phyloP scores from a whole-genome alignment of 192 early-diverging fungal genomes.

The Gryganskiella cystojenkinii region DNA sequence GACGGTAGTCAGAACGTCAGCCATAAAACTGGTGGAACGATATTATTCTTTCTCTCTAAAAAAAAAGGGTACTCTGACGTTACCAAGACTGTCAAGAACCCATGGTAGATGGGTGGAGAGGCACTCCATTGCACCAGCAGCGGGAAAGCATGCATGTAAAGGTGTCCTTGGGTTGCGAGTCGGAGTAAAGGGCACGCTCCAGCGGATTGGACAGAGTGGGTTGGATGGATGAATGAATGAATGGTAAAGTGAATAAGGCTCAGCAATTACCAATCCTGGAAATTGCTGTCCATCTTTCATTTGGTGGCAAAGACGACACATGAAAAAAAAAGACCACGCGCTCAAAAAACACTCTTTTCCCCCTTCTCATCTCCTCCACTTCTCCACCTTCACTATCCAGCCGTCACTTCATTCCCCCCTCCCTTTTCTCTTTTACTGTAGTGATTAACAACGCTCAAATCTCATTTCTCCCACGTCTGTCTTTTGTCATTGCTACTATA shows the following conservation, averaged over 20 bases:
- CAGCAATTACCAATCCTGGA: too few species aligned
- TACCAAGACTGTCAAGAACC: slow-evolving; percentile 44
- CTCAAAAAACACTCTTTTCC: background rate
- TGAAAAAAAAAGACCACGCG: background rate
- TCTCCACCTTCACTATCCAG: background rate
- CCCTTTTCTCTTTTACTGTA: background rate
- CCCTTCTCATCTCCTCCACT: background rate
- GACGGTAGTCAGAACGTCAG: too few species aligned
- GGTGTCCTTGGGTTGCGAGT: too few species aligned
- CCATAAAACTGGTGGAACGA: background rate
- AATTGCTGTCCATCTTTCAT: too few species aligned
- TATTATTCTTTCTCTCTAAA: too few species aligned
- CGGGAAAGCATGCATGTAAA: slow-evolving; percentile 41
- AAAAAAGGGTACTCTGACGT: background rate
- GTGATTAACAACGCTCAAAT: too few species aligned
- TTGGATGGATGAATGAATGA: background rate
- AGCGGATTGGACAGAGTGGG: too few species aligned
- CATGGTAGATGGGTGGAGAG: slow-evolving; percentile 30
- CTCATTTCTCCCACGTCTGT: too few species aligned
- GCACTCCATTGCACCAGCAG: slow-evolving; percentile 40
- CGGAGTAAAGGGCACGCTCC: background rate
- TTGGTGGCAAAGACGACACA: too few species aligned
- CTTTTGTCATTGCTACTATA: background rate
- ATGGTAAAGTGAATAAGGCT: too few species aligned
- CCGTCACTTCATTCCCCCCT: too few species aligned